Conservation (phyloP, 2,329 filamentous ascomycete species). For the Cladosporium austrohemisphaericum region DNA sequence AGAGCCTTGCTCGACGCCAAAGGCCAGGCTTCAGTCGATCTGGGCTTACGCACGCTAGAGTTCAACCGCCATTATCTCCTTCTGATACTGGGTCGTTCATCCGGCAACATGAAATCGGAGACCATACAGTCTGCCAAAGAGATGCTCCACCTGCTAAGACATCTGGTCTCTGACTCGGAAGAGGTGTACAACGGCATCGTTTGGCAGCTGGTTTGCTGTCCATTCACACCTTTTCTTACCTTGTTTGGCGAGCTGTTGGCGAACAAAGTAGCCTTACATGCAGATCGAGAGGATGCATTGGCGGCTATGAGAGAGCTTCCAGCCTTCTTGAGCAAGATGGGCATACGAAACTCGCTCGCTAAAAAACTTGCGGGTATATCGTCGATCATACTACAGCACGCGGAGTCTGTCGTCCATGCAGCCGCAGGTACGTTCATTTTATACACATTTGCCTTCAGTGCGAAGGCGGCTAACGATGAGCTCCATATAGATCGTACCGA, state of each 20-base stretch:
- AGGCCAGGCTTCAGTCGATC: conserved; percentile 16
- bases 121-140: conserved; percentile 10
- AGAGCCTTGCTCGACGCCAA: conserved; percentile 20
- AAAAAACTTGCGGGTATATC: conserved; percentile 20
- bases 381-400: conserved; percentile 18
- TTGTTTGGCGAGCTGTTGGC: conserved; percentile 23
- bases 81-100: conserved; percentile 17
- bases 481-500: too few species aligned
- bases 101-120: not conserved
- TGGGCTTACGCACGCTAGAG: conserved; percentile 17
- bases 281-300: conserved; percentile 9
- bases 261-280: not conserved
- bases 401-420: conserved; percentile 15
- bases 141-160: conserved; percentile 21
- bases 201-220: conserved; percentile 24
- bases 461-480: not conserved
- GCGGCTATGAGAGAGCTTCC: conserved; percentile 23
- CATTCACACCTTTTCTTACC: conserved; percentile 24
- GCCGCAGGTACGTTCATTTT: not conserved
- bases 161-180: conserved; percentile 21
- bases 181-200: conserved; percentile 23
- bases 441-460: not conserved
- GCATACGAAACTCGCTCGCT: conserved; percentile 18
- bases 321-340: conserved; percentile 20
- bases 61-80: conserved; percentile 19